Conservation (phyloP, 495 filamentous ascomycete genomes). For the Oleoguttula mirabilis region DNA sequence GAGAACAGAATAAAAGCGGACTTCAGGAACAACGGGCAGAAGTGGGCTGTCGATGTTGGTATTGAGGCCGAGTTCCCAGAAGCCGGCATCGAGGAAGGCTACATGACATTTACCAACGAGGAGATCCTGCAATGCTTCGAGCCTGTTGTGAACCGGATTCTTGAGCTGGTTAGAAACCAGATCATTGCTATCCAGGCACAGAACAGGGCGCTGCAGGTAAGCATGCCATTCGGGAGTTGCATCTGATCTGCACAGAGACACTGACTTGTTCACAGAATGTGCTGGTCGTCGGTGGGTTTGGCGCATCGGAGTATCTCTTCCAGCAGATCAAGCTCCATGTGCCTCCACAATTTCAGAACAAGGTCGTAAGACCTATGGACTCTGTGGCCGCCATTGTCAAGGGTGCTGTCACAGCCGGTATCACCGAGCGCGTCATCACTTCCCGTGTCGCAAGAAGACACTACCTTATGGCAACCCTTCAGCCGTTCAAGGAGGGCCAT, state of each 20-base stretch:
- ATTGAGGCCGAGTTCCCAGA: slow-evolving; percentile 69
- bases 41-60: slow-evolving; percentile 66
- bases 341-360: slow-evolving; percentile 66
- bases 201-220: slow-evolving; percentile 58
- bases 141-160: slow-evolving; percentile 62
- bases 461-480: slow-evolving; percentile 97
- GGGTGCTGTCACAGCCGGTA: slow-evolving; percentile 73
- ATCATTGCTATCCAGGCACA: slow-evolving; percentile 70
- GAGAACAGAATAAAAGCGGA: slow-evolving; percentile 70
- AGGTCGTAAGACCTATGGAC: slow-evolving; percentile 68
- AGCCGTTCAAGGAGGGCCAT: slow-evolving; percentile 97
- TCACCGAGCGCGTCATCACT: slow-evolving; percentile 91
- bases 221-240: slow-evolving; percentile 8
- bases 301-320: slow-evolving; percentile 67
- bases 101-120: slow-evolving; percentile 75
- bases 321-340: slow-evolving; percentile 74
- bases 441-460: slow-evolving; percentile 95
- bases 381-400: slow-evolving; percentile 68
- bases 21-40: slow-evolving; percentile 69
- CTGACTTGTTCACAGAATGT: slow-evolving; percentile 44
- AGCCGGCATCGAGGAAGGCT: slow-evolving; percentile 63
- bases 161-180: slow-evolving; percentile 63
- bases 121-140: slow-evolving; percentile 70
- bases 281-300: slow-evolving; percentile 61
- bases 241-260: slow-evolving; percentile 18